Conservation (phyloP, 2,329 filamentous ascomycete genomes). For the Zelopaecilomyces penicillatus region DNA sequence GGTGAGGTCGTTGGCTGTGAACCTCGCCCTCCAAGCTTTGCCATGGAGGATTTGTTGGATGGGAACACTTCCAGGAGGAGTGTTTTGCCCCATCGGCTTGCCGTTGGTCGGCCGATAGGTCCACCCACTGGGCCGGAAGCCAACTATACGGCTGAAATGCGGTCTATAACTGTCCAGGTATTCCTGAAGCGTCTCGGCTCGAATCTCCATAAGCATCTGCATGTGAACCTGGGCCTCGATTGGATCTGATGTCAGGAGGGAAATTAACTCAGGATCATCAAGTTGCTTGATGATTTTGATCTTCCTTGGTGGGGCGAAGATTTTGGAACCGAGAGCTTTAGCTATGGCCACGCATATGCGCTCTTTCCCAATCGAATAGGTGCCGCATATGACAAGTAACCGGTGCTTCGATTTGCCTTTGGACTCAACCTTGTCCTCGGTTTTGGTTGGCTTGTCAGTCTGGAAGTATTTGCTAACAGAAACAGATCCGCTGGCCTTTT, state of each 20-base stretch:
- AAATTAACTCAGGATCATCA: slow-evolving; percentile 72
- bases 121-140: slow-evolving; percentile 91
- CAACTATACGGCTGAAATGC: slow-evolving; percentile 78
- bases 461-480: slow-evolving; percentile 47
- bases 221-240: slow-evolving; percentile 90
- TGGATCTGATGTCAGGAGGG: slow-evolving; percentile 71
- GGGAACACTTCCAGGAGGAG: slow-evolving; percentile 40
- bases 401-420: slow-evolving; percentile 38
- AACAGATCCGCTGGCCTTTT: slow-evolving; percentile 32
- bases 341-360: slow-evolving; percentile 91
- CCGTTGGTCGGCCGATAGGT: slow-evolving; percentile 65
- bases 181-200: slow-evolving; percentile 81
- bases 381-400: slow-evolving; percentile 86
- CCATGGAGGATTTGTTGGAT: slow-evolving; percentile 45
- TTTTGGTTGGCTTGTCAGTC: slow-evolving; percentile 23
- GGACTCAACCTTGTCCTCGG: slow-evolving; percentile 20
- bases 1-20: slow-evolving; percentile 61
- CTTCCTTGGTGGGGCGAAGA: slow-evolving; percentile 78
- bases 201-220: slow-evolving; percentile 92
- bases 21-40: slow-evolving; percentile 67
- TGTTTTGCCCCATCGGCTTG: slow-evolving; percentile 46
- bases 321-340: slow-evolving; percentile 74
- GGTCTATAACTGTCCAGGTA: slow-evolving; percentile 75
- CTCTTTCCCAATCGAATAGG: slow-evolving; percentile 97
- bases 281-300: slow-evolving; percentile 77